These are phyloP conservation scores for Colletotrichum liriopes DNA, from an alignment of 2,329 filamentous ascomycete genomes.

Conservation along the genomic window DNA sequence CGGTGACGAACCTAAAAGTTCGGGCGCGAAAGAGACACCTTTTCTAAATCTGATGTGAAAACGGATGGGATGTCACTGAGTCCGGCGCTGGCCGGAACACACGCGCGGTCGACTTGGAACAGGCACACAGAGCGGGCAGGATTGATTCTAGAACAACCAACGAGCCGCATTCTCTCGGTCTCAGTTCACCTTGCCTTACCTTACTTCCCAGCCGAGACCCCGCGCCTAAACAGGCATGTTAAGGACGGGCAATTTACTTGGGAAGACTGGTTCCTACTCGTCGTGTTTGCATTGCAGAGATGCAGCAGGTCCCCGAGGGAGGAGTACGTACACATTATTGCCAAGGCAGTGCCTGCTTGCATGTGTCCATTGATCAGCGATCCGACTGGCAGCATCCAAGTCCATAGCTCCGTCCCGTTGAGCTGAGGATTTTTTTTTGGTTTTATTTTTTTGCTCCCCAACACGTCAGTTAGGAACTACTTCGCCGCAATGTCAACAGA, in stretches of 20 bases:
- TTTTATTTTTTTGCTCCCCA: not conserved
- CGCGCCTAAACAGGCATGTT: not conserved
- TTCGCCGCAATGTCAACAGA: not conserved
- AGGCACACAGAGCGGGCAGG: not conserved
- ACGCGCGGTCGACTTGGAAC: not conserved
- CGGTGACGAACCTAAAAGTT: slow-evolving; percentile 23
- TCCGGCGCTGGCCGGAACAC: slow-evolving; percentile 2
- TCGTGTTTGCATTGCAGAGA: slow-evolving; percentile 11
- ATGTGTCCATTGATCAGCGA: slow-evolving; percentile 11
- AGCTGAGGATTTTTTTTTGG: slow-evolving; percentile 2
- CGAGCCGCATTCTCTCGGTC: not conserved
- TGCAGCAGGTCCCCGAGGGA: not conserved
- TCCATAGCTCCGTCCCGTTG: slow-evolving; percentile 5
- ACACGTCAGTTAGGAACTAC: not conserved
- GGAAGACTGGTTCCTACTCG: not conserved
- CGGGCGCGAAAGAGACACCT: not conserved
- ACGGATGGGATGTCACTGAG: slow-evolving; percentile 15
- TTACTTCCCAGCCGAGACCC: slow-evolving; percentile 10
- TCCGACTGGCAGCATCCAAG: slow-evolving; percentile 14
- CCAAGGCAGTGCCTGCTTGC: slow-evolving; percentile 16
- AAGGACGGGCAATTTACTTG: not conserved
- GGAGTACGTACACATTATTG: slow-evolving; percentile 11
- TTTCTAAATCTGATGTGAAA: slow-evolving; percentile 10
- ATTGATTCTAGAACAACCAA: slow-evolving; percentile 13
- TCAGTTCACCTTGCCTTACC: not conserved